phyloP scores from a whole-genome alignment of 192 early-diverging fungal species.

The Gigaspora rosea region DNA sequence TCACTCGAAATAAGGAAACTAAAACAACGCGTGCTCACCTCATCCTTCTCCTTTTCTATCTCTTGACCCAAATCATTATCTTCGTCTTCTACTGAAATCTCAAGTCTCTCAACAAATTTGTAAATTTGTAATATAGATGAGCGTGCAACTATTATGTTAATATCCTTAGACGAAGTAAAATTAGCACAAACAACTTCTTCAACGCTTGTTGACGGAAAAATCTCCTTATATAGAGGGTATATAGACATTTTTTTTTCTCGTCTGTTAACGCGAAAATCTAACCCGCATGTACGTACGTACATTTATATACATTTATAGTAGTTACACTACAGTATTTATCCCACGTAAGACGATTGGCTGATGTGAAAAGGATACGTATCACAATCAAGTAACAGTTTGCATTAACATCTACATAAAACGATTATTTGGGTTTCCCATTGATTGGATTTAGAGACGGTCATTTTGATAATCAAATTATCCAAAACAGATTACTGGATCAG shows the following conservation, averaged over 20 bases:
- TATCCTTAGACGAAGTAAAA: conserved; percentile 59
- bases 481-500: too few relatives aligned
- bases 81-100: conserved; percentile 33
- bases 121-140: conserved; percentile 70
- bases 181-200: conserved; percentile 60
- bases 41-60: conserved; percentile 38
- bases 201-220: conserved; percentile 63
- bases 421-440: too few relatives aligned
- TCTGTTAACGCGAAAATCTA: too few relatives aligned
- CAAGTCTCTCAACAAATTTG: conserved; percentile 57
- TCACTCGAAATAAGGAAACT: neutral
- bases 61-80: conserved; percentile 28
- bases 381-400: too few relatives aligned
- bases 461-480: too few relatives aligned
- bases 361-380: too few relatives aligned
- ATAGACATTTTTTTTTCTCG: conserved; percentile 44
- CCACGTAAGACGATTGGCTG: too few relatives aligned
- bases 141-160: conserved; percentile 69
- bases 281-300: too few relatives aligned
- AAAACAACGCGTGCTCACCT: conserved; percentile 28
- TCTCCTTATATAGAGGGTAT: conserved; percentile 60
- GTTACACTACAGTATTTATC: too few relatives aligned
- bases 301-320: too few relatives aligned
- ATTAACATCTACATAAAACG: too few relatives aligned
- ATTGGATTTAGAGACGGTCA: too few relatives aligned